phyloP scores from a whole-genome alignment of 192 early-diverging fungal genomes.

The Powellomyces hirtus region DNA sequence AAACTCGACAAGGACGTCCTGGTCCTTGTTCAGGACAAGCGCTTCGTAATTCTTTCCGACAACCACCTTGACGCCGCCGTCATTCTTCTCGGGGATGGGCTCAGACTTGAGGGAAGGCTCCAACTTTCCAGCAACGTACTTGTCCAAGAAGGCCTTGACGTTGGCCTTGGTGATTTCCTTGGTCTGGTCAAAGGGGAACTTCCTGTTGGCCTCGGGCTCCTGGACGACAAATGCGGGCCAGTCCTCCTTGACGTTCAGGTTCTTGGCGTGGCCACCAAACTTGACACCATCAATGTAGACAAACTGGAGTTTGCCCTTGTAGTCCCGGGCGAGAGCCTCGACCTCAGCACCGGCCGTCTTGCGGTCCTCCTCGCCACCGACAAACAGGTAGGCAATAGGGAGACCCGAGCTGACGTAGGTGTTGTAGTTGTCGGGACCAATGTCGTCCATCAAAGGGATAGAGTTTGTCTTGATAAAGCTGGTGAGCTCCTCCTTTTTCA shows the following conservation, averaged over 20 bases:
- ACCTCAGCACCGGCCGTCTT: conserved; percentile 55
- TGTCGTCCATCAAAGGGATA: conserved; percentile 85
- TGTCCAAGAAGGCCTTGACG: conserved; percentile 62
- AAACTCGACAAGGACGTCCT: conserved; percentile 93
- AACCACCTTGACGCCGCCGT: conserved; percentile 85
- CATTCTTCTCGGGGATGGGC: conserved; percentile 78
- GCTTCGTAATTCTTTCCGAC: conserved; percentile 81
- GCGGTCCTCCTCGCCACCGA: conserved; percentile 60
- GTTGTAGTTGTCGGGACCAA: conserved; percentile 85
- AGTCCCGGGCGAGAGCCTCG: conserved; percentile 74
- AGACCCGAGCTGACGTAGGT: conserved; percentile 83
- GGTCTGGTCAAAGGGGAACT: conserved; percentile 83
- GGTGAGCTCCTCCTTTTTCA: conserved; percentile 54
- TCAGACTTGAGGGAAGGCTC: conserved; percentile 79
- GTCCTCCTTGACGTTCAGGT: conserved; percentile 82
- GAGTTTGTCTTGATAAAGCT: conserved; percentile 77
- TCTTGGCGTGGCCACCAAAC: conserved; percentile 82
- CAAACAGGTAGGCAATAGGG: conserved; percentile 90
- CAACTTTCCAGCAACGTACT: conserved; percentile 66
- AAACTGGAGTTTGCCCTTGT: conserved; percentile 87
- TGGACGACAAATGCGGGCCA: conserved; percentile 96
- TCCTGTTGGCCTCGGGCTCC: conserved; percentile 66
- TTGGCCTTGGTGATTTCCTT: conserved; percentile 57
- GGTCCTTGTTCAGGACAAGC: conserved; percentile 78
- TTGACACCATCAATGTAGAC: conserved; percentile 87